Evolutionary conservation across 495 filamentous ascomycete genomes (phyloP).

Genomic region (Aspergillus diversus): DNA sequence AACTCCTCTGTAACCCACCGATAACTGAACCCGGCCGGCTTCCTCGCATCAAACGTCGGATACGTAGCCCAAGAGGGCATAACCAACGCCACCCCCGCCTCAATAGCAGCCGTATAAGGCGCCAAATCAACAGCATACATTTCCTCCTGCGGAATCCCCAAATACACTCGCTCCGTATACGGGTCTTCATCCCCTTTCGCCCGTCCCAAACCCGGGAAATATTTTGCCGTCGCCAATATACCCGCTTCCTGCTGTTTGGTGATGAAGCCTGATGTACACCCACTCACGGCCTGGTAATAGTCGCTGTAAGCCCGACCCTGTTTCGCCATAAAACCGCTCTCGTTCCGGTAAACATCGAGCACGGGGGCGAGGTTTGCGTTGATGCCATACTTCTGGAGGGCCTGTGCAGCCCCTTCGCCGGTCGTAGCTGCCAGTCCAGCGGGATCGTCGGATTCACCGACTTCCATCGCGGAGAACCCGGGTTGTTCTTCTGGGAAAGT

Average conservation of each 20-base stretch:
- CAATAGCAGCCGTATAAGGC: conserved; percentile 32
- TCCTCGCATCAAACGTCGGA: conserved; percentile 30
- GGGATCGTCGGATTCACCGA: conserved; percentile 29
- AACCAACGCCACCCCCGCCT: conserved; percentile 38
- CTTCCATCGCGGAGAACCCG: conserved; percentile 28
- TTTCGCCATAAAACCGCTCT: conserved; percentile 35
- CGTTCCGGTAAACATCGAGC: conserved; percentile 33
- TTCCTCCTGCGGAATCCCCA: conserved; percentile 29
- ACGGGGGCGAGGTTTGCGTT: conserved; percentile 40
- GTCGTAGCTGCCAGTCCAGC: neutral
- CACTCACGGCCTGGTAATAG: conserved; percentile 26
- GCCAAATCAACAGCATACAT: conserved; percentile 30
- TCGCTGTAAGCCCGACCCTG: conserved; percentile 36
- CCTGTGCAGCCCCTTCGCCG: conserved; percentile 10
- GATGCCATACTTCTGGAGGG: conserved; percentile 25
- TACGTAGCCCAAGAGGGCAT: conserved; percentile 44
- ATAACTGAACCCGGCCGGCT: conserved; percentile 36
- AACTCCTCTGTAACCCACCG: conserved; percentile 33
- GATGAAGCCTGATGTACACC: conserved; percentile 40
- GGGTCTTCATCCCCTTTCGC: conserved; percentile 31
- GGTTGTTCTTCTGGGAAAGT: conserved; percentile 36
- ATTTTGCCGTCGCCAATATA: neutral
- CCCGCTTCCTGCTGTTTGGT: conserved; percentile 8
- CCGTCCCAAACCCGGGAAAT: conserved; percentile 29
- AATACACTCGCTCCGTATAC: conserved; percentile 33